phyloP scores from a whole-genome alignment of 345 rosid species.

The Hibiscus syriacus region DNA sequence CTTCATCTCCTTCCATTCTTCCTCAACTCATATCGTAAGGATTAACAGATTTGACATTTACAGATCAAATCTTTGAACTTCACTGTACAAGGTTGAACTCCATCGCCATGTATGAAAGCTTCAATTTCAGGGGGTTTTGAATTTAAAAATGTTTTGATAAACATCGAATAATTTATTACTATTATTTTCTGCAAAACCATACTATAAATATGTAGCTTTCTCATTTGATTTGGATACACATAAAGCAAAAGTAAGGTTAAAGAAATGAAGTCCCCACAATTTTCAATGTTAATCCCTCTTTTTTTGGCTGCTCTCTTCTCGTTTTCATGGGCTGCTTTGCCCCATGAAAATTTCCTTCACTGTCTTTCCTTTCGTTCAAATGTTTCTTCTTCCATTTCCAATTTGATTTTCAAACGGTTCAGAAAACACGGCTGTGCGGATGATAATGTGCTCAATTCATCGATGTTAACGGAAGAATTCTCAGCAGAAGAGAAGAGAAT shows the following conservation, averaged over 20 bases:
- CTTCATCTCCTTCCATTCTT: too few species aligned
- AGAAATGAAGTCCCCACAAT: neutral
- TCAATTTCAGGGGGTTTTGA: too few species aligned
- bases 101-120: too few species aligned
- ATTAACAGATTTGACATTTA: too few species aligned
- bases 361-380: neutral
- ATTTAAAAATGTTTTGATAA: too few species aligned
- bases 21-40: too few species aligned
- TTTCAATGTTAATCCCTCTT: neutral
- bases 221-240: neutral
- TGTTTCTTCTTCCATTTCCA: neutral
- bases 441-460: neutral
- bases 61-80: too few species aligned
- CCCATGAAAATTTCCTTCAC: constrained; percentile 17
- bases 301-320: neutral
- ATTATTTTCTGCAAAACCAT: too few species aligned
- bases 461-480: neutral
- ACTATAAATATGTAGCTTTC: too few species aligned
- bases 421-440: neutral
- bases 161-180: too few species aligned
- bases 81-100: too few species aligned
- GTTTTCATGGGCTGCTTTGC: constrained; percentile 33
- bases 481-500: too few species aligned
- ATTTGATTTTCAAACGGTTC: neutral
- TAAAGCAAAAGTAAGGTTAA: neutral